These are phyloP conservation scores for Raphanus raphanistrum DNA, from an alignment of 345 rosid species.

Conservation along the genomic window DNA sequence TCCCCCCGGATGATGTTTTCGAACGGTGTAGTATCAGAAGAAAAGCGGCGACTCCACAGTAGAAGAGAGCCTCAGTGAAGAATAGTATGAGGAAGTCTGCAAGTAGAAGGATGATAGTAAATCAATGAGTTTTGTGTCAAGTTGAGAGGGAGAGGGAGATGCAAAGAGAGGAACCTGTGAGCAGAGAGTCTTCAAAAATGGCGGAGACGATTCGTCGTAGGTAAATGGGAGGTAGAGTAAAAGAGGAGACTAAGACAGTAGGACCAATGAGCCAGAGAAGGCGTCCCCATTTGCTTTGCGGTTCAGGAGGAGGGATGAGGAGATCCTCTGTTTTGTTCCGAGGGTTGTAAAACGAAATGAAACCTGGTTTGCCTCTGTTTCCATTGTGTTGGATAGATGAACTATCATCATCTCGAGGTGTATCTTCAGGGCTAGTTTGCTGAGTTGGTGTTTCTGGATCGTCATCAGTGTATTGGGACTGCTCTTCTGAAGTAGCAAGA, in stretches of 20 bases:
- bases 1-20: slow-evolving; percentile 48
- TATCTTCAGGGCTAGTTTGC: slow-evolving; percentile 40
- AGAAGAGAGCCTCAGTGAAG: slow-evolving; percentile 98
- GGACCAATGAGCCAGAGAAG: slow-evolving; percentile 85
- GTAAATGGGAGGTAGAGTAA: slow-evolving; percentile 83
- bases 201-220: slow-evolving; percentile 73
- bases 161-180: slow-evolving; percentile 61
- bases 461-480: slow-evolving; percentile 50
- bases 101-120: slow-evolving; percentile 13
- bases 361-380: slow-evolving; percentile 71
- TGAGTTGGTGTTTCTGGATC: slow-evolving; percentile 41
- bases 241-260: slow-evolving; percentile 84
- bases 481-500: slow-evolving; percentile 49
- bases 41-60: slow-evolving; percentile 77
- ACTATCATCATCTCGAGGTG: slow-evolving; percentile 39
- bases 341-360: slow-evolving; percentile 70
- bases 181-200: slow-evolving; percentile 86
- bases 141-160: slow-evolving; percentile 4
- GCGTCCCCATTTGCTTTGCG: slow-evolving; percentile 51
- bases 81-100: slow-evolving; percentile 95
- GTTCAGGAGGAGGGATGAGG: slow-evolving; percentile 27
- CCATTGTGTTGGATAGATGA: slow-evolving; percentile 48
- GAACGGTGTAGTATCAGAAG: slow-evolving; percentile 66
- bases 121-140: neutral
- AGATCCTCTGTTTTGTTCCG: slow-evolving; percentile 48